phyloP scores from a whole-genome alignment of 139 green algal species.

The Nannochloris sp. region DNA sequence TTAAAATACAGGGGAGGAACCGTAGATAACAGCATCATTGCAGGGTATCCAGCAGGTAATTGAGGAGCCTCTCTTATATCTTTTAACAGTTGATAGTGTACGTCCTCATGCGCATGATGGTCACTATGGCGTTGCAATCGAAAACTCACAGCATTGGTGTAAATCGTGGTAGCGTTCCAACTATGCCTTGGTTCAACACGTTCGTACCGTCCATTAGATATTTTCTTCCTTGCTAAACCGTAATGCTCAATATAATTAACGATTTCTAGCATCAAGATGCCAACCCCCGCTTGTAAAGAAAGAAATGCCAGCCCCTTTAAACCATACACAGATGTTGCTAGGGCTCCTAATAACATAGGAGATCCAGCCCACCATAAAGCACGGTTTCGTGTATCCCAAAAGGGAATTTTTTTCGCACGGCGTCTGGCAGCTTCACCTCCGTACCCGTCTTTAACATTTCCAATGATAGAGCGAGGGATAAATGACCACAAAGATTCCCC shows the following conservation, averaged over 20 bases:
- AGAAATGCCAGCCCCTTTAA: conserved; percentile 9
- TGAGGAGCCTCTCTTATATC: conserved; percentile 40
- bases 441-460: conserved; percentile 31
- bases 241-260: conserved; percentile 70
- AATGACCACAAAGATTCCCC: conserved; percentile 48
- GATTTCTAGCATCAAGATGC: conserved; percentile 29
- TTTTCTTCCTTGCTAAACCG: conserved; percentile 28
- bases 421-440: conserved; percentile 13
- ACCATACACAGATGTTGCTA: conserved; percentile 4
- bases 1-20: conserved; percentile 34
- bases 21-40: conserved; percentile 25
- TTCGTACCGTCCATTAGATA: conserved; percentile 39
- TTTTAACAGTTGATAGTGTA: conserved; percentile 40
- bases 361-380: conserved; percentile 22
- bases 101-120: conserved; percentile 41
- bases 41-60: conserved; percentile 30
- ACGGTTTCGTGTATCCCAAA: conserved; percentile 1
- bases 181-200: conserved; percentile 33
- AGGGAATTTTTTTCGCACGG: conserved; percentile 1
- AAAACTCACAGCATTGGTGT: conserved; percentile 33
- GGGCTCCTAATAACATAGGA: conserved; percentile 4
- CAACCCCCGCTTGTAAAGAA: conserved; percentile 20
- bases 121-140: conserved; percentile 52
- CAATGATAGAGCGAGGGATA: conserved; percentile 32
- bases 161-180: conserved; percentile 48